Evolutionary conservation across 352 stramenopile species (phyloP), one percentile per base, ranked within the genome.

Genomic region (Achlya hypogyna): DNA sequence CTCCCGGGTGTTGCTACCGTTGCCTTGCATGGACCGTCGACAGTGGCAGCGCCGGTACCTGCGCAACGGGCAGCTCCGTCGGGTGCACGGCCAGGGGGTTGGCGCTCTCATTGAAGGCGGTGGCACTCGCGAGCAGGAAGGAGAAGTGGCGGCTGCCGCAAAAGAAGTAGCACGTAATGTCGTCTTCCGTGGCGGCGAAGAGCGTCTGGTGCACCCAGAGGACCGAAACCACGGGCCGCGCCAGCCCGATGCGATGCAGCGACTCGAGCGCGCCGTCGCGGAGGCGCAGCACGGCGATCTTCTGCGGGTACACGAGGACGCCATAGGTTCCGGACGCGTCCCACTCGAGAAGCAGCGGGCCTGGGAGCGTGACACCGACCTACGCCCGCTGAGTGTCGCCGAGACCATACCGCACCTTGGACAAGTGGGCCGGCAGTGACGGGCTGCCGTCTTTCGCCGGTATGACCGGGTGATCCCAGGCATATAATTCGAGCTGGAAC

Each of bases 131-230:
- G n/a, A 92, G 40, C n/a, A 78, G 78, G 28, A 92, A 72, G 1
- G 70, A 75, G 38, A 89, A 90, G 42, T 72, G 81, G 14, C 79
- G 74, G 20, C 76, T 75, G 60, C 73, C 80, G 28, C 76, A 89
- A 27, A 91, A 69, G 1, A 92, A 58, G 34, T 73, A 89, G 63
- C 81, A 88, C 51, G 78, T 84, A n/a, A 92, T 65, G 31, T 82
- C 75, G 14, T 85, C 75, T 16, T 82, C 72, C 1, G 76, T 82
- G 1, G 74, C 68, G 51, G 82, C 79, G 66, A 92, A 89, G 6
- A 92, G 75, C 51, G 82, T 86, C 43, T 89, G 80, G 42, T 88
- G 74, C 42, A 86, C 74, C 80, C 83, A 92, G 23, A 78, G 63
- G 29, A 90, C 65, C 4, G 80, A 88, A 42, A 72, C 18, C 1